Evolutionary conservation across 257 asterid genomes (phyloP).

Genomic region (Jaltomata sinuosa): DNA sequence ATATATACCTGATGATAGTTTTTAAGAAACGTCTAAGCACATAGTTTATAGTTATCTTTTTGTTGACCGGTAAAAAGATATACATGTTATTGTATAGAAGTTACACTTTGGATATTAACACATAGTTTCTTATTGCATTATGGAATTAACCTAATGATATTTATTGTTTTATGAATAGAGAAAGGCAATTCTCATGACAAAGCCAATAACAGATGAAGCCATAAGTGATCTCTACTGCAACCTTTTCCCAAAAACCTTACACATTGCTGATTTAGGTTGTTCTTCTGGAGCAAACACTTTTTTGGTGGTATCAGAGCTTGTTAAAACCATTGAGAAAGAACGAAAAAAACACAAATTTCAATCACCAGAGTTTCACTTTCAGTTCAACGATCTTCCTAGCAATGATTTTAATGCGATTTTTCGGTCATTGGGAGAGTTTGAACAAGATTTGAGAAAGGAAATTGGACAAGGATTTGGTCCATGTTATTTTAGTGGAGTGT

Average conservation of each 20-base stretch:
- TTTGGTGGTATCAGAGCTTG: constrained; percentile 14
- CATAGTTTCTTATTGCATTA: too few species aligned
- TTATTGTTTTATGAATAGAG: constrained; percentile 5
- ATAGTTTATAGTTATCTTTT: not conserved
- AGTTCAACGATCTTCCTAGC: constrained; percentile 58
- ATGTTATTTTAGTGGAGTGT: constrained; percentile 37
- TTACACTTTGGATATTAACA: too few species aligned
- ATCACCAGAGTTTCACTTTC: constrained; percentile 39
- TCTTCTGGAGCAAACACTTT: constrained; percentile 3
- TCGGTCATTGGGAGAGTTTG: constrained; percentile 25
- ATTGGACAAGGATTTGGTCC: constrained; percentile 15
- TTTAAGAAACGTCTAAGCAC: not conserved
- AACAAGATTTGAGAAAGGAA: constrained; percentile 10
- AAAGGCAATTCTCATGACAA: constrained; percentile 34
- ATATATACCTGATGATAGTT: too few species aligned
- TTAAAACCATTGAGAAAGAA: constrained; percentile 8
- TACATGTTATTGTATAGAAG: too few species aligned
- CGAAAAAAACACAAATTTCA: constrained; percentile 4
- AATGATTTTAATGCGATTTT: constrained; percentile 66
- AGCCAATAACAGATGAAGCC: constrained; percentile 29
- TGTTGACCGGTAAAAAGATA: too few species aligned
- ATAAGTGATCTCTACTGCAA: constrained; percentile 9
- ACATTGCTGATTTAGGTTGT: constrained; percentile 11
- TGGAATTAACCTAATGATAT: not conserved
- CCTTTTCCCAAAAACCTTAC: not conserved